These are phyloP conservation scores for Anethum foeniculum DNA, from an alignment of 140 eudicot species.

Conservation along the genomic window DNA sequence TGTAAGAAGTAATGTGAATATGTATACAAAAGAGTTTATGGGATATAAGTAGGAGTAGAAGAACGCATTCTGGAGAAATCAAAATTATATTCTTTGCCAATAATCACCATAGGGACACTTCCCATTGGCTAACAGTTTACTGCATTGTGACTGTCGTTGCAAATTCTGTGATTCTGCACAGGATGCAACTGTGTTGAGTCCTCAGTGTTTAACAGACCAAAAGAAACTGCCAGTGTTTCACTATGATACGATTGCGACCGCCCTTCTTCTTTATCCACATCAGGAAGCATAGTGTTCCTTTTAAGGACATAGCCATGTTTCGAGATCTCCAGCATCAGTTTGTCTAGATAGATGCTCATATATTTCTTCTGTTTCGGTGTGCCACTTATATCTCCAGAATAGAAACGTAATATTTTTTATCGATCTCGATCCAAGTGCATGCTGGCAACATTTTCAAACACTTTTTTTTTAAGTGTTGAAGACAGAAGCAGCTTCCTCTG, in stretches of 20 bases:
- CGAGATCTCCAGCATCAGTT: slow-evolving; percentile 38
- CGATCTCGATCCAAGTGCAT: slow-evolving; percentile 75
- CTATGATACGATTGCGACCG: slow-evolving; percentile 44
- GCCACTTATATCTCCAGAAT: slow-evolving; percentile 43
- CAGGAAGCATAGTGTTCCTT: slow-evolving; percentile 56
- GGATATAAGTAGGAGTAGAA: neutral
- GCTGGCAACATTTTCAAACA: slow-evolving; percentile 60
- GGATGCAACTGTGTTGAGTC: slow-evolving; percentile 50
- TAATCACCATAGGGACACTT: slow-evolving; percentile 88
- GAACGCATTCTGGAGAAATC: neutral
- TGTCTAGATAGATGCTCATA: slow-evolving; percentile 35
- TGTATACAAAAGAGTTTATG: neutral
- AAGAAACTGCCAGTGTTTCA: slow-evolving; percentile 68
- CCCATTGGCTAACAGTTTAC: slow-evolving; percentile 57
- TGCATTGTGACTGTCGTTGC: slow-evolving; percentile 67
- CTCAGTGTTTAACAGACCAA: slow-evolving; percentile 52
- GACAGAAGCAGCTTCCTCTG: slow-evolving; percentile 64
- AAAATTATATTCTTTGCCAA: slow-evolving; percentile 35
- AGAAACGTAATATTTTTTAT: slow-evolving; percentile 47
- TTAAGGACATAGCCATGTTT: slow-evolving; percentile 49
- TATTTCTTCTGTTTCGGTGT: slow-evolving; percentile 33
- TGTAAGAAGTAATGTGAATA: neutral
- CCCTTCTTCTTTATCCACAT: slow-evolving; percentile 68
- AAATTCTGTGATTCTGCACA: slow-evolving; percentile 78
- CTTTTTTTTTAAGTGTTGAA: slow-evolving; percentile 44